Base-by-base conservation (phyloP, 2,329 filamentous ascomycete genomes). In the Arthrobotrys conoides region DNA sequence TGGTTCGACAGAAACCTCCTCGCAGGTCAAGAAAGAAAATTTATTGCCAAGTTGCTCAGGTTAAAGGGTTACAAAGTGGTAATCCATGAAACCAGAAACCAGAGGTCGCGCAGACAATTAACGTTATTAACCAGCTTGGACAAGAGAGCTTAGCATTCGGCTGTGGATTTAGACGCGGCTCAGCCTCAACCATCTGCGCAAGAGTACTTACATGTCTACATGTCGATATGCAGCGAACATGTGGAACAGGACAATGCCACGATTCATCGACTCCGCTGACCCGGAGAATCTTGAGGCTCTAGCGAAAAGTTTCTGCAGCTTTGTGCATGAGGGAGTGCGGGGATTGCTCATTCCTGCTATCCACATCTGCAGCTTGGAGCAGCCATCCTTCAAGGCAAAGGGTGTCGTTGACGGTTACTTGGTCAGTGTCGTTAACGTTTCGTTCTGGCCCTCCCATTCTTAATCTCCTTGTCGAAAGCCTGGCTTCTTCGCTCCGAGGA, bases 81-180 rank as follows among this genome's bases (percentile, higher is more conserved):
- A 44, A 61, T 59, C 53, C 33, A 61, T 44, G 57, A 61, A 61
- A 44, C 33, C 57, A 59, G 57, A 61, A 61, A 44, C 33, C 57
- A 59, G 3, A 24, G 20, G 20, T 24, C 36, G 24, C 20, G 14
- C 36, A 61, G 10, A n/a, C 36, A 24, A 10, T 61, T 61, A 61
- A 61, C 57, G 57, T 61, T 61, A 61, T 61, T 27, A 27, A 41
- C 9, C 53, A 44, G 16, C 22, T 12, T 41, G n/a, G 61, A 67
- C 49, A 68, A 53, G 71, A 68, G 63, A 61, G 71, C 63, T 68
- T 68, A 51, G 64, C 53, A 63, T 65, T 68, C 64, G 61, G 63
- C 64, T 64, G 71, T 51, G 64, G 41, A 51, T 36, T 67, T 68
- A 63, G 14, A 64, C 41, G 64, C 63, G 64, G 30, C 64, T 64